Evolutionary conservation across 768 basidiomycete species (phyloP).

Genomic region (Leccinum ochraceum): DNA sequence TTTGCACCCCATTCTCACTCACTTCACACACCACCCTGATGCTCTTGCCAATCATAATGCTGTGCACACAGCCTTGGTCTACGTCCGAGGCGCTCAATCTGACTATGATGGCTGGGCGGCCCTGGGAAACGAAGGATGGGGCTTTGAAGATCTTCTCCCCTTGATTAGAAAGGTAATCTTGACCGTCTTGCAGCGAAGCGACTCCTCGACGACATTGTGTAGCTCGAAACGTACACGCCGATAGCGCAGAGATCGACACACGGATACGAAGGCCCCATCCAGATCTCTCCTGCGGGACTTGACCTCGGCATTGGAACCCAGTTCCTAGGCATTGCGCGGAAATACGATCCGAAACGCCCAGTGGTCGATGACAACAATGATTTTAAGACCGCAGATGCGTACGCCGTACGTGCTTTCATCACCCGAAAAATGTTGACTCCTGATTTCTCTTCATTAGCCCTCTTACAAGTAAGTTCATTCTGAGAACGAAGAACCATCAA

Average conservation of each 20-base stretch:
- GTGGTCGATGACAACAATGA: slow-evolving; percentile 49
- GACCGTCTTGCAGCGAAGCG: not conserved
- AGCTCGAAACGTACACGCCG: slow-evolving; percentile 40
- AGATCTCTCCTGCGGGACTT: slow-evolving; percentile 19
- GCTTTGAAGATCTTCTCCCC: slow-evolving; percentile 56
- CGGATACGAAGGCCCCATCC: slow-evolving; percentile 37
- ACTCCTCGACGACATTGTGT: slow-evolving; percentile 45
- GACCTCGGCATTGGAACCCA: slow-evolving; percentile 34
- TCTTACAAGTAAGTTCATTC: slow-evolving; percentile 19
- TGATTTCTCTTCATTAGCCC: slow-evolving; percentile 9
- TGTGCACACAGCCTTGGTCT: slow-evolving; percentile 41
- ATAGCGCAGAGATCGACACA: slow-evolving; percentile 36
- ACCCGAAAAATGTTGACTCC: not conserved
- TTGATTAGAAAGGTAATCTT: slow-evolving; percentile 54
- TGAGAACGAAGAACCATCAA: not conserved
- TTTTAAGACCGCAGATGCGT: slow-evolving; percentile 34
- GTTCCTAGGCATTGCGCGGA: slow-evolving; percentile 46
- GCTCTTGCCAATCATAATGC: not conserved
- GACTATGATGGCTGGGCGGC: slow-evolving; percentile 64
- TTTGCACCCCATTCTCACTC: not conserved
- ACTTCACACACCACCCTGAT: not conserved
- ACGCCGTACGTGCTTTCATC: slow-evolving; percentile 22
- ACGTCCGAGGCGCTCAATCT: slow-evolving; percentile 57
- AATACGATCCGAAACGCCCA: slow-evolving; percentile 49
- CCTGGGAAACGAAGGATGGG: slow-evolving; percentile 60